Evolutionary conservation across 2,329 filamentous ascomycete genomes (phyloP).

Genomic region (Xylaria sp.): DNA sequence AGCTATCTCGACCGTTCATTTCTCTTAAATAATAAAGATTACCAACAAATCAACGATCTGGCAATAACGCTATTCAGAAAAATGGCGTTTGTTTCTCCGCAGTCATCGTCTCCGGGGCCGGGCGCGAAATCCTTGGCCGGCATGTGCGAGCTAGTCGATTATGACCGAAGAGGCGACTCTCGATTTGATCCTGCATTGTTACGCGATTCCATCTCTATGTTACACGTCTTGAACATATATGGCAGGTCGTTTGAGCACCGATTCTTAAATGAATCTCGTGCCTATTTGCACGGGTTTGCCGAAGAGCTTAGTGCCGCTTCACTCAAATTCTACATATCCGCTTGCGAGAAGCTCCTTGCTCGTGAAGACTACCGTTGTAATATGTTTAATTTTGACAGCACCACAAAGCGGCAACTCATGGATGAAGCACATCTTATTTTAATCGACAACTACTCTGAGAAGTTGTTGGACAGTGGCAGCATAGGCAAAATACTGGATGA

Average conservation of each 20-base stretch:
- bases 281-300: constrained; percentile 77
- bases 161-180: constrained; percentile 70
- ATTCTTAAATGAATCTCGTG: constrained; percentile 73
- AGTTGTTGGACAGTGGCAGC: constrained; percentile 72
- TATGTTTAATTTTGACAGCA: constrained; percentile 81
- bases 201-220: constrained; percentile 79
- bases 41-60: constrained; percentile 81
- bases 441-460: constrained; percentile 72
- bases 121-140: constrained; percentile 61
- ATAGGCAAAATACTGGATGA: constrained; percentile 78
- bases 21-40: constrained; percentile 76
- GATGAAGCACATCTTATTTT: constrained; percentile 77
- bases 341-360: constrained; percentile 74
- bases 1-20: constrained; percentile 94
- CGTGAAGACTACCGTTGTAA: constrained; percentile 81
- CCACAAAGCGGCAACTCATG: constrained; percentile 81
- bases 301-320: constrained; percentile 69
- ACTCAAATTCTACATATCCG: constrained; percentile 79
- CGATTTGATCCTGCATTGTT: constrained; percentile 73
- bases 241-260: constrained; percentile 79
- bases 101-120: constrained; percentile 44
- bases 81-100: constrained; percentile 58
- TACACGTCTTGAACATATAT: constrained; percentile 87
- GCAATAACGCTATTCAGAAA: constrained; percentile 78
- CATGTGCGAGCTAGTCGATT: constrained; percentile 79